Evolutionary conservation across 305 asterid species (phyloP).

Genomic region (Solanum hybrid): DNA sequence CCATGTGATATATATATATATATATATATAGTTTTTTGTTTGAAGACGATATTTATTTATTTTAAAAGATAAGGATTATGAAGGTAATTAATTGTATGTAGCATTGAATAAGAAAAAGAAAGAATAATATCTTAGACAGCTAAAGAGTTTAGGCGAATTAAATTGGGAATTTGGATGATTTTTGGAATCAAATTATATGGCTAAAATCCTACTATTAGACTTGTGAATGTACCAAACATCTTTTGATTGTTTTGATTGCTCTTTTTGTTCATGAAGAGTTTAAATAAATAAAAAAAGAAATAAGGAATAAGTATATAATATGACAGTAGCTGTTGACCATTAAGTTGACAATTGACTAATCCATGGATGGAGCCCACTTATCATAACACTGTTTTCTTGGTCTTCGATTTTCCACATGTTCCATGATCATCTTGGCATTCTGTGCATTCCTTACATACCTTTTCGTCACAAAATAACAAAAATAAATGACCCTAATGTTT

Average conservation of each 20-base stretch:
- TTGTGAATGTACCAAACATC: conserved; percentile 11
- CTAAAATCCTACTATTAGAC: not conserved
- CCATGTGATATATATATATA: not conserved
- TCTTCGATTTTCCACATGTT: not conserved
- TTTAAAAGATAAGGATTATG: not conserved
- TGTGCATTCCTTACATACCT: conserved; percentile 8
- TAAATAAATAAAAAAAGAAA: not conserved
- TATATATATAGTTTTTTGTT: not conserved
- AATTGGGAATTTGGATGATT: not conserved
- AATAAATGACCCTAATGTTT: not conserved
- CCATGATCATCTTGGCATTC: conserved; percentile 25
- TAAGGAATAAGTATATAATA: not conserved
- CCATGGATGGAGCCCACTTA: conserved; percentile 12
- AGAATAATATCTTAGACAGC: conserved; percentile 7
- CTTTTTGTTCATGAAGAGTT: not conserved
- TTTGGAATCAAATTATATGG: not conserved
- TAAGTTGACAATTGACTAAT: conserved; percentile 8
- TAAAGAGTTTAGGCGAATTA: not conserved
- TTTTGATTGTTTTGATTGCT: not conserved
- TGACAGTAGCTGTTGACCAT: not conserved
- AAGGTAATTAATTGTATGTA: not conserved
- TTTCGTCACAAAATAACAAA: not conserved
- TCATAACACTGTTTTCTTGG: not conserved
- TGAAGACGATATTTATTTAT: not conserved
- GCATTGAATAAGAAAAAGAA: not conserved